These are phyloP conservation scores for Saccharomyces eubayanus DNA, from an alignment of 805 yeast species.

Conservation along the genomic window DNA sequence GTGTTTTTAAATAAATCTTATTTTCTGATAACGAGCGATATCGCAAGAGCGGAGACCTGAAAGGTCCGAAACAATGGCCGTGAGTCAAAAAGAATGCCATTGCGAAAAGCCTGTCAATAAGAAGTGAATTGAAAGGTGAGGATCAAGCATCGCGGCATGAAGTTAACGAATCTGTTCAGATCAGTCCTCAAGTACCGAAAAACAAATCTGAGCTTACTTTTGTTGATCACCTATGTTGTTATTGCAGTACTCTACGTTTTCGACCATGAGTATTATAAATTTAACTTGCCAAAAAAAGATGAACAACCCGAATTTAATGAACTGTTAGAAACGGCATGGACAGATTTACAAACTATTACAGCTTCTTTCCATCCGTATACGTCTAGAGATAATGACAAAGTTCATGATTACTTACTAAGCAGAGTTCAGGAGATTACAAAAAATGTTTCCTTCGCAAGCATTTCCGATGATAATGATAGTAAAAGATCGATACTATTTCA, in stretches of 20 bases:
- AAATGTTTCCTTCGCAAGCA: constrained; percentile 20
- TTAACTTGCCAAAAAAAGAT: constrained; percentile 22
- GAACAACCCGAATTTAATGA: constrained; percentile 35
- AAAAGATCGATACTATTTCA: constrained; percentile 41
- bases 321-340: constrained; percentile 45
- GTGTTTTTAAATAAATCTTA: neutral
- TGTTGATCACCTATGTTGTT: constrained; percentile 39
- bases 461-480: constrained; percentile 33
- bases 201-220: constrained; percentile 54
- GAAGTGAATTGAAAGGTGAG: neutral
- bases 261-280: constrained; percentile 13
- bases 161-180: constrained; percentile 29
- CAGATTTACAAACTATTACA: constrained; percentile 62
- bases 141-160: neutral
- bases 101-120: neutral
- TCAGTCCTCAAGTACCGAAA: constrained; percentile 63
- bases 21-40: neutral
- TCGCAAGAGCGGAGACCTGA: neutral
- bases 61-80: neutral
- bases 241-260: constrained; percentile 34
- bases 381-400: constrained; percentile 65
- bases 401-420: constrained; percentile 54
- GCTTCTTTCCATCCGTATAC: constrained; percentile 66
- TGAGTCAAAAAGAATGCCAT: neutral
- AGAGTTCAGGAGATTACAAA: constrained; percentile 35